phyloP scores from a whole-genome alignment of 2,329 filamentous ascomycete genomes.

The Exophiala oligosperma region DNA sequence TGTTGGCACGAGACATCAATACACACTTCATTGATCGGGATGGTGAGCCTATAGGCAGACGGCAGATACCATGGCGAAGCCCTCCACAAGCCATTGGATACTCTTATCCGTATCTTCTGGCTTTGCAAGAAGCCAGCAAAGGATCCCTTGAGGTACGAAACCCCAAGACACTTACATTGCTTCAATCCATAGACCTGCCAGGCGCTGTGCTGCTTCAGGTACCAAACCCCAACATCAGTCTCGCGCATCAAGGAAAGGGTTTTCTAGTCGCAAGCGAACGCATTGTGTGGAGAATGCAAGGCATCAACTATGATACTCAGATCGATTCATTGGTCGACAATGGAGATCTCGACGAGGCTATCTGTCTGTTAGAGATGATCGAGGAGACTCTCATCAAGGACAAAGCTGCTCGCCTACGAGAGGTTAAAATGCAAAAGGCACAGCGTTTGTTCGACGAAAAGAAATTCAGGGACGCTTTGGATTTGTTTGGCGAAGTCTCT shows the following conservation, averaged over 20 bases:
- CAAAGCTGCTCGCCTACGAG: constrained; percentile 76
- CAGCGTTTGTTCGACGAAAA: constrained; percentile 77
- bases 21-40: constrained; percentile 85
- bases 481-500: constrained; percentile 86
- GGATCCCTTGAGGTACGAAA: constrained; percentile 88
- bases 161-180: constrained; percentile 82
- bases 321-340: constrained; percentile 76
- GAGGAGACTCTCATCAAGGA: constrained; percentile 87
- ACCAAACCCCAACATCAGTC: constrained; percentile 84
- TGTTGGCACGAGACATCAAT: constrained; percentile 97
- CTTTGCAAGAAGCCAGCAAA: constrained; percentile 78
- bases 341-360: constrained; percentile 81
- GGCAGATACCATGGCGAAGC: constrained; percentile 87
- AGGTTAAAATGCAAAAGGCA: constrained; percentile 90
- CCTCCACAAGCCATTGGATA: constrained; percentile 92
- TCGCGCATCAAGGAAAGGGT: constrained; percentile 94
- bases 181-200: constrained; percentile 81
- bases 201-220: constrained; percentile 86
- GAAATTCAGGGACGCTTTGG: constrained; percentile 82
- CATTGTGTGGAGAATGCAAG: constrained; percentile 93
- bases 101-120: constrained; percentile 92
- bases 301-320: constrained; percentile 87
- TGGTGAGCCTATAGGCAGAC: constrained; percentile 77
- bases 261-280: constrained; percentile 92
- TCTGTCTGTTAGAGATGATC: constrained; percentile 83